Evolutionary conservation across 2,329 filamentous ascomycete genomes (phyloP).

Genomic region (Stromatinia cepivora): DNA sequence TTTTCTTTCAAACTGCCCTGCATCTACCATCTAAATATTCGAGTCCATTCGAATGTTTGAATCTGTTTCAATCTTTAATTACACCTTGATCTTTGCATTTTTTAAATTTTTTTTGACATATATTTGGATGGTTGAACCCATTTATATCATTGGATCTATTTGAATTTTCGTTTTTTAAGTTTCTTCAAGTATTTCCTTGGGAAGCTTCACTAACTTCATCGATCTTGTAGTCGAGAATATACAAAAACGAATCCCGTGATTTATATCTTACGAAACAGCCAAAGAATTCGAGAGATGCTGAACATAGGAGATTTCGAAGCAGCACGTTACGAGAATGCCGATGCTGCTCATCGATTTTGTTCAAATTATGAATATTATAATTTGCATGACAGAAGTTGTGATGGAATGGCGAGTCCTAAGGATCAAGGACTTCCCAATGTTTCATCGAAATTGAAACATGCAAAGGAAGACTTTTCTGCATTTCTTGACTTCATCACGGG

Average conservation of each 20-base stretch:
- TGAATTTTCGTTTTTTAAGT: too few relatives aligned
- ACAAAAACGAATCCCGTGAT: constrained; percentile 67
- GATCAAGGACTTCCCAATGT: constrained; percentile 49
- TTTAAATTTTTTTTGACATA: neutral
- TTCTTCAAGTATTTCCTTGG: too few relatives aligned
- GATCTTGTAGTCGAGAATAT: constrained; percentile 50
- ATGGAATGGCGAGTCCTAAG: constrained; percentile 43
- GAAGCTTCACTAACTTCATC: neutral
- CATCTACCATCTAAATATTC: neutral
- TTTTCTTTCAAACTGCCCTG: too few relatives aligned
- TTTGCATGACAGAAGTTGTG: constrained; percentile 46
- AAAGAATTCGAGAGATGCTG: constrained; percentile 57
- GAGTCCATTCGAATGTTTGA: neutral
- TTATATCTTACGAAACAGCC: constrained; percentile 64
- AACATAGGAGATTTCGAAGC: constrained; percentile 47
- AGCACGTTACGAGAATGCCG: constrained; percentile 46
- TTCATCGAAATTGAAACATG: constrained; percentile 52
- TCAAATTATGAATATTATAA: constrained; percentile 69
- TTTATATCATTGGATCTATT: too few relatives aligned
- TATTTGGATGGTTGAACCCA: too few relatives aligned
- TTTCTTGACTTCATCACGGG: constrained; percentile 61
- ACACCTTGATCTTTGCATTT: neutral
- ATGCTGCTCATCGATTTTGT: constrained; percentile 48
- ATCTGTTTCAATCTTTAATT: neutral
- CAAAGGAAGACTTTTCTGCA: constrained; percentile 59